Evolutionary conservation across 2,329 filamentous ascomycete species (phyloP), one percentile per base, ranked within the genome.

Genomic region (Diaporthe citrichinensis): DNA sequence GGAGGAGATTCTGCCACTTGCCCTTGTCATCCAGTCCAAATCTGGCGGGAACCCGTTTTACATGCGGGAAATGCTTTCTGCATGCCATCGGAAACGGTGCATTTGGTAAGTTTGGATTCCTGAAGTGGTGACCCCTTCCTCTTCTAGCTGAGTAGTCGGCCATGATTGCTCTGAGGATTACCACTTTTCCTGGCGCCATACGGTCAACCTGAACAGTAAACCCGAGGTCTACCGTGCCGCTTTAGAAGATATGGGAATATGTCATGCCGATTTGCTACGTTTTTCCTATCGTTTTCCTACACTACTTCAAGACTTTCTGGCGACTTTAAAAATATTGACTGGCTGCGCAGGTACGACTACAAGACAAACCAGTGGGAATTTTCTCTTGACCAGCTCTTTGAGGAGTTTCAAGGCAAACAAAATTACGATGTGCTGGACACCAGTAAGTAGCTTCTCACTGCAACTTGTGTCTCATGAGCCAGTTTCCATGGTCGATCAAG

Each of bases 11-110:
- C 86, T 94, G 1, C 93, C 95, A 0, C 87, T 98, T 25, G 94
- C 94, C 2, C 91, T 95, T 9, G 94, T 98, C 14, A 92, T 98
- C 8, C 94, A 97, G 82, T 95, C 96, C 80, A 97, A 97, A 85
- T 96, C 94, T 12, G 91, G 91, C 36, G 96, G 96, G 1, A 98
- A 98, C 77, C 93, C 95, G 0, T 98, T 98, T 80, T 97, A 97
- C 80, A 94, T 98, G 83, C 90, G 95, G 73, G 95, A 98, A 84
- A 97, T 98, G 90, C 89, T 98, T 6, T 94, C 94, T 80, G 93
- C 94, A 4, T 97, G 95, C 82, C 93, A 98, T 82, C 92, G 94
- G 55, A 76, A 95, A 81, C 93, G 93, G 78, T 98, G 94, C 82
- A 94, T 98, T 68, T 98, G 93, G 90, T 98, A 98, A 83, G 61